Evolutionary conservation across 2,329 filamentous ascomycete genomes (phyloP).

Genomic region (Colletotrichum caudatum): DNA sequence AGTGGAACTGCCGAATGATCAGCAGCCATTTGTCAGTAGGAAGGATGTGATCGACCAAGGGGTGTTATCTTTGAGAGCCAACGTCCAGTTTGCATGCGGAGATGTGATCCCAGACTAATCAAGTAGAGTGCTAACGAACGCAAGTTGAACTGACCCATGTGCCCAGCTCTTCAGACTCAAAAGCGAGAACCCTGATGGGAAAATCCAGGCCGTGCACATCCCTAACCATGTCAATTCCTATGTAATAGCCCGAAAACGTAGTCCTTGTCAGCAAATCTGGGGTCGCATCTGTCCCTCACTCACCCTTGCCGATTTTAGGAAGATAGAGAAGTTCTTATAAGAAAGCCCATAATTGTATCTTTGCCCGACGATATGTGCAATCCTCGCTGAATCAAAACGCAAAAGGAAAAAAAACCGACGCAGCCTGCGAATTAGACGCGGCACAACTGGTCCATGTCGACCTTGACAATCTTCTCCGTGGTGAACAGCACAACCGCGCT

Average conservation of each 20-base stretch:
- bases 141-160: background rate
- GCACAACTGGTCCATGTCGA: background rate
- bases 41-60: background rate
- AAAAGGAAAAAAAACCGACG: background rate
- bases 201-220: background rate
- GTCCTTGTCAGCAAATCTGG: background rate
- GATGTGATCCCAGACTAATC: background rate
- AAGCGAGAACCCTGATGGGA: background rate
- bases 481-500: conserved; percentile 6
- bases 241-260: background rate
- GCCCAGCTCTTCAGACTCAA: background rate
- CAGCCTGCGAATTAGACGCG: background rate
- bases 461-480: conserved; percentile 8
- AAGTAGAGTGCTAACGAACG: background rate
- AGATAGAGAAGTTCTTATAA: background rate
- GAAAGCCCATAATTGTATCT: background rate
- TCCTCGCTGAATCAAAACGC: background rate
- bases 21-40: background rate
- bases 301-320: background rate
- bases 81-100: background rate
- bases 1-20: too few relatives aligned
- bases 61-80: background rate
- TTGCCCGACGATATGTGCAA: background rate
- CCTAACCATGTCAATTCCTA: background rate
- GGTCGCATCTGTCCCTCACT: background rate